phyloP scores from a whole-genome alignment of 108 stramenopile species.

The Hondaea fermentalgiana region DNA sequence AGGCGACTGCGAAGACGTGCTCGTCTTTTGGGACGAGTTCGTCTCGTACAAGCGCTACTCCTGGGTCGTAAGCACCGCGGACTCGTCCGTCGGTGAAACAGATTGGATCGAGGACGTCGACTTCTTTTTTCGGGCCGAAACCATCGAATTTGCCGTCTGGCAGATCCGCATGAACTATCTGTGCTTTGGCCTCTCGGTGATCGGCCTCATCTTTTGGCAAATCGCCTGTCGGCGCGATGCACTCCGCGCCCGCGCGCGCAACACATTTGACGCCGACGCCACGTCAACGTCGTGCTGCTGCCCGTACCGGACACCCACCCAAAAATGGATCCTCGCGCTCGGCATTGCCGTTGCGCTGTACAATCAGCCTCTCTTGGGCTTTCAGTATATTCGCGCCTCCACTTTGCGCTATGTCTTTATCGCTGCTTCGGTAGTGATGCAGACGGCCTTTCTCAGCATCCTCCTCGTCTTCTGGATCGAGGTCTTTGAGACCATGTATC shows the following conservation, averaged over 20 bases:
- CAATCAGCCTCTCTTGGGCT: conserved; percentile 9
- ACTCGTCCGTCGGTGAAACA: not conserved
- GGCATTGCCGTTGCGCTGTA: not conserved
- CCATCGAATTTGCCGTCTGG: not conserved
- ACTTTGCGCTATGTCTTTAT: not conserved
- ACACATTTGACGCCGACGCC: too few relatives aligned
- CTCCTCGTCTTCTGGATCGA: not conserved
- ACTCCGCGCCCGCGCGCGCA: not conserved
- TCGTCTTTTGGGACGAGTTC: not conserved
- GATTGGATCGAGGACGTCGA: not conserved
- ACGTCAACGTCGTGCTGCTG: not conserved
- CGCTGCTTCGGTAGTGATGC: not conserved
- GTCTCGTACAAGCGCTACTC: not conserved
- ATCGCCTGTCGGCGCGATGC: not conserved
- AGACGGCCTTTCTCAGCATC: not conserved
- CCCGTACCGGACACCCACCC: not conserved
- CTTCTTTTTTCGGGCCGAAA: not conserved
- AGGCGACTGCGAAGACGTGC: not conserved
- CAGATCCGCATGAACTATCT: conserved; percentile 1
- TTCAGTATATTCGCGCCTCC: not conserved
- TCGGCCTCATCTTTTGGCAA: not conserved
- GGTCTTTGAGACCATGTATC: not conserved
- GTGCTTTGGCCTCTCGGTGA: not conserved
- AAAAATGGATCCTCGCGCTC: not conserved
- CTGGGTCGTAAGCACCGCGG: not conserved